Conservation (phyloP, 2,329 filamentous ascomycete genomes). For the Aureobasidium sp. region DNA sequence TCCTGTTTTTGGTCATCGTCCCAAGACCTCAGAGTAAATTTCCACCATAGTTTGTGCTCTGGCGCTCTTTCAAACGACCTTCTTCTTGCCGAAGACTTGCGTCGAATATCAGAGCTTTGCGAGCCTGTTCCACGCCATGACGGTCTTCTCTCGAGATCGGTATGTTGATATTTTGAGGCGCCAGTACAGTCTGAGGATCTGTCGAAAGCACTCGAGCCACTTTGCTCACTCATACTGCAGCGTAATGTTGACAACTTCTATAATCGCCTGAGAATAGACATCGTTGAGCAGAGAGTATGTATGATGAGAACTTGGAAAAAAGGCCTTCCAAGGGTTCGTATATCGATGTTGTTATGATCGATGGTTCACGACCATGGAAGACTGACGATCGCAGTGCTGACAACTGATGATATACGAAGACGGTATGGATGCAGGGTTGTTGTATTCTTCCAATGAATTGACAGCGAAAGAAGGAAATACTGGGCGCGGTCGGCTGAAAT, state of each 20-base stretch:
- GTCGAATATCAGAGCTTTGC: background rate
- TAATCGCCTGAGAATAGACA: background rate
- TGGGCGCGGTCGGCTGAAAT: background rate
- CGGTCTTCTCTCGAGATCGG: background rate
- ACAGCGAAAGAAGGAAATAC: background rate
- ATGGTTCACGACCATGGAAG: background rate
- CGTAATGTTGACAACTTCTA: background rate
- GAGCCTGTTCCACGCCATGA: background rate
- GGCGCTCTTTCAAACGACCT: background rate
- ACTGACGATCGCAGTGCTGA: background rate
- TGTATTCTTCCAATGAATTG: background rate
- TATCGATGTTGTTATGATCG: background rate
- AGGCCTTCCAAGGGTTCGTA: background rate
- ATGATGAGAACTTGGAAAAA: background rate
- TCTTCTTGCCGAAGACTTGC: background rate
- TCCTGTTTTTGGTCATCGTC: slow-evolving; percentile 25
- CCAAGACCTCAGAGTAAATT: slow-evolving; percentile 18
- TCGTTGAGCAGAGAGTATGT: background rate
- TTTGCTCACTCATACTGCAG: background rate
- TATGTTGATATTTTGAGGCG: background rate
- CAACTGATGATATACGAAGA: background rate
- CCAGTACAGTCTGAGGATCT: background rate
- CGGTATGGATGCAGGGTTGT: background rate
- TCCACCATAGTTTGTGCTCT: slow-evolving; percentile 7
- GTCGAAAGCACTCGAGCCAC: background rate